Evolutionary conservation across 495 filamentous ascomycete species (phyloP).

Genomic region (Penicillium cinerascens): DNA sequence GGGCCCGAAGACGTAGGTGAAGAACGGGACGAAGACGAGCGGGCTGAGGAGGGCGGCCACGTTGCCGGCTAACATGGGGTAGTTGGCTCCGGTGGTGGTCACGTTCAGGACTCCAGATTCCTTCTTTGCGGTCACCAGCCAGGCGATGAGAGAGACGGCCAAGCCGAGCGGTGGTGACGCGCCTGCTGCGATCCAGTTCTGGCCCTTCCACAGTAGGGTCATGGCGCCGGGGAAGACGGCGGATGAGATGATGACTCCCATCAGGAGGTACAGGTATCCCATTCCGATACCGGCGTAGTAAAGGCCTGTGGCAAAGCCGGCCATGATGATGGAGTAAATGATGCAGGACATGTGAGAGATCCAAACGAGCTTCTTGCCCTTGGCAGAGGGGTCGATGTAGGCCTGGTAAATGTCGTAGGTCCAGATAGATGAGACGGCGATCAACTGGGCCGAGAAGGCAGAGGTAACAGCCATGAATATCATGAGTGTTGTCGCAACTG

Average conservation of each 20-base stretch:
- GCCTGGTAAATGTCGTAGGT: constrained; percentile 88
- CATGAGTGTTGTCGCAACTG: constrained; percentile 76
- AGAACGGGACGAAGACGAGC: constrained; percentile 69
- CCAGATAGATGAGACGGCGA: constrained; percentile 88
- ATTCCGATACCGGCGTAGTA: constrained; percentile 67
- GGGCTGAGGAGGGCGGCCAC: constrained; percentile 77
- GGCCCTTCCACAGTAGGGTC: constrained; percentile 76
- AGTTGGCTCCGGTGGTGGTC: constrained; percentile 72
- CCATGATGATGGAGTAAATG: constrained; percentile 77
- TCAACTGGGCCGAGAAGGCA: constrained; percentile 83
- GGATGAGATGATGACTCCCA: constrained; percentile 87
- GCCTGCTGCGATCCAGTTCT: constrained; percentile 75
- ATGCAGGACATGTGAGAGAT: constrained; percentile 77
- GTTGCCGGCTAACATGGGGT: constrained; percentile 89
- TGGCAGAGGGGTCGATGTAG: constrained; percentile 54
- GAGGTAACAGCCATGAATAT: constrained; percentile 97
- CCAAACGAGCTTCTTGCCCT: constrained; percentile 78
- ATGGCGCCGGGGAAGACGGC: constrained; percentile 82
- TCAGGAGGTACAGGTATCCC: constrained; percentile 80
- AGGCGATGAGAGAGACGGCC: constrained; percentile 72
- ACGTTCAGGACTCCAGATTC: constrained; percentile 72
- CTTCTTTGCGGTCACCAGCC: constrained; percentile 85
- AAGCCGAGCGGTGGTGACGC: constrained; percentile 76
- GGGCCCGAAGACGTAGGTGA: constrained; percentile 69
- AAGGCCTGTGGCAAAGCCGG: constrained; percentile 76